Base-by-base conservation (phyloP, 257 asterid genomes). In the Penstemon newberryi region DNA sequence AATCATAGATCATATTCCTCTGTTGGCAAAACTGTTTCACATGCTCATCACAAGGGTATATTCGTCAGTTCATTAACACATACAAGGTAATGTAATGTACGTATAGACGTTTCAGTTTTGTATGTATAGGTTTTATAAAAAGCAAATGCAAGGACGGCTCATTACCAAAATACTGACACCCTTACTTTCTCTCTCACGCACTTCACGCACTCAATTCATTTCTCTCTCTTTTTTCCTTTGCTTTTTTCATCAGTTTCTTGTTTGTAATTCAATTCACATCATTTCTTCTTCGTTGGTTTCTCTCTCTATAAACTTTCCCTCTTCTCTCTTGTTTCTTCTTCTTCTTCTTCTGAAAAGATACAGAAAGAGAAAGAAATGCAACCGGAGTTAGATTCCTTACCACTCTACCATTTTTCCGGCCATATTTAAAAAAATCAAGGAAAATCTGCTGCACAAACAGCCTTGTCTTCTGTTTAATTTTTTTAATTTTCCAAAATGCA, bases 401-500 rank as follows among this genome's bases (percentile, higher is more conserved):
- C 63, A 12, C 25, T 42, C 15, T 10, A 56, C 57, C 38, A 40
- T 52, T 67, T 15, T 62, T 41, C 38, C 45, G 69, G 47, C 37
- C 7, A 43, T 8, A 72, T 49, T 41, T 65, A 70, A 43, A 63
- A 53, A 39, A 60, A 43, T 41, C 70, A 56, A 11, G 9, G 9
- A 13, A 41, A 7, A 7, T 59, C 58, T 65, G 4, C 7, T 2
- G 1, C 33, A 25, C 33, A 25, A 25, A 25, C 33, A 25, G 33
- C 33, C 33, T 25, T 25, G 33, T 25, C 33, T 25, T 25, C 33
- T 25, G 33, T 25, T 25, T 25, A 25, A 25, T 25, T 25, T 25
- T 25, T 25, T 25, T 2, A 25, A 50, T 6, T 13, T 4, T 39
- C 47, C 66, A 73, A 71, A 78, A 85, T 85, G 95, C 87, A 84